A percentile compares a stretch with the other conserved stretches of the same genome.
Evolutionary conservation across 108 stramenopile genomes (phyloP).

Genomic region (Schizochytrium sp.): DNA sequence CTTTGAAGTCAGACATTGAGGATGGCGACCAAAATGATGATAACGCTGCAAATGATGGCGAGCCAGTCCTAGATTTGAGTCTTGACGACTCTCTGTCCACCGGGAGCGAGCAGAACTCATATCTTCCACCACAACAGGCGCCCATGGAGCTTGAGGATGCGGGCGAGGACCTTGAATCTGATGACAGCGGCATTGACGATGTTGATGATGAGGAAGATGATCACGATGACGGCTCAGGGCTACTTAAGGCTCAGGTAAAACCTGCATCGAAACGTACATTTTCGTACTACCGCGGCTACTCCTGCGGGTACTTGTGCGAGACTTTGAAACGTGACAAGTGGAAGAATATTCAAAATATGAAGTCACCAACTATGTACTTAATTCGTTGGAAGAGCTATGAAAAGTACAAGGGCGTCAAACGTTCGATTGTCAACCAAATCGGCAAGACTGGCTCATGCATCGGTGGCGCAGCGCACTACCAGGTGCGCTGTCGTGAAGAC

Average conservation of each 20-base stretch:
- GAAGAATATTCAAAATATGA: background rate
- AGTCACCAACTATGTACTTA: conserved; percentile 30
- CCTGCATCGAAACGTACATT: background rate
- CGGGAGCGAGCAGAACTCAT: too few relatives aligned
- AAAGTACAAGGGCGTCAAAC: conserved; percentile 54
- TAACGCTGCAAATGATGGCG: background rate
- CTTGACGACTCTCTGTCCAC: background rate
- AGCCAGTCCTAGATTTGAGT: background rate
- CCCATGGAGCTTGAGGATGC: background rate
- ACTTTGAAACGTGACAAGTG: conserved; percentile 16
- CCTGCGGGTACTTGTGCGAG: conserved; percentile 20
- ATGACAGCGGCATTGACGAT: background rate
- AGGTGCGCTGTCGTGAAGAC: conserved; percentile 43
- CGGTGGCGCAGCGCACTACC: background rate
- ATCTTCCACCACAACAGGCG: too few relatives aligned
- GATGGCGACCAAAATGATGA: background rate
- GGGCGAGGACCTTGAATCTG: background rate
- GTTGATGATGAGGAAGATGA: background rate
- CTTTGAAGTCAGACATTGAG: background rate
- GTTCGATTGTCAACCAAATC: conserved; percentile 48
- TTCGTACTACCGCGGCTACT: background rate
- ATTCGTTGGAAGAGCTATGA: conserved; percentile 52
- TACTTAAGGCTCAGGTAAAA: background rate
- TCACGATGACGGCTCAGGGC: background rate
- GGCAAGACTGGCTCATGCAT: conserved; percentile 15